Evolutionary conservation across 768 basidiomycete species (phyloP).

Genomic region (Sistotremastrum suecicum): DNA sequence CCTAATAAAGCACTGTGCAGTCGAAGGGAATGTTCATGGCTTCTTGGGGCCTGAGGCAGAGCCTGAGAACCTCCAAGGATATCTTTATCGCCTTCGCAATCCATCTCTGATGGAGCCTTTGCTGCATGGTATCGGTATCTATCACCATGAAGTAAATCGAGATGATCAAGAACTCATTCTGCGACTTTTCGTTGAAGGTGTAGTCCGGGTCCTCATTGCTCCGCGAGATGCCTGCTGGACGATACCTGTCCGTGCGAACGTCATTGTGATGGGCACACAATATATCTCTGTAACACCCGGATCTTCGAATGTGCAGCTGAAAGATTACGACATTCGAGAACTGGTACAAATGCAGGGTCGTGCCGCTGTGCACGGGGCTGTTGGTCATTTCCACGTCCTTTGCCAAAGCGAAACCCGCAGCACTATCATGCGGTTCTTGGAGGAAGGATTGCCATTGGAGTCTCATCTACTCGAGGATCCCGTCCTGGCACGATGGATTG

Average conservation of each 20-base stretch:
- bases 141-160: slow-evolving; percentile 56
- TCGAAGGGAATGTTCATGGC: slow-evolving; percentile 58
- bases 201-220: slow-evolving; percentile 67
- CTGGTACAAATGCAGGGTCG: slow-evolving; percentile 85
- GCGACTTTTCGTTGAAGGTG: slow-evolving; percentile 67
- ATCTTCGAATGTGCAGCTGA: slow-evolving; percentile 48
- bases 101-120: slow-evolving; percentile 52
- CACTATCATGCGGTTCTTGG: slow-evolving; percentile 69
- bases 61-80: slow-evolving; percentile 42
- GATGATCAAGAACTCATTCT: slow-evolving; percentile 60
- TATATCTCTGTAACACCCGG: slow-evolving; percentile 41
- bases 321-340: slow-evolving; percentile 71
- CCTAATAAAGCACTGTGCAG: slow-evolving; percentile 75
- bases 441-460: slow-evolving; percentile 82
- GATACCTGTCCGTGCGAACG: slow-evolving; percentile 67
- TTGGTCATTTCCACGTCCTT: slow-evolving; percentile 69
- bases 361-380: slow-evolving; percentile 44
- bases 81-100: slow-evolving; percentile 48
- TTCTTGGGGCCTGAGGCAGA: slow-evolving; percentile 43
- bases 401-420: slow-evolving; percentile 81
- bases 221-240: slow-evolving; percentile 82
- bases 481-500: slow-evolving; percentile 32
- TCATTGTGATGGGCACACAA: slow-evolving; percentile 86
- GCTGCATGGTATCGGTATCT: slow-evolving; percentile 78
- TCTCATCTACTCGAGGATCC: slow-evolving; percentile 49